phyloP scores from a whole-genome alignment of 2,329 filamentous ascomycete species.

The Colletotrichum camelliae region DNA sequence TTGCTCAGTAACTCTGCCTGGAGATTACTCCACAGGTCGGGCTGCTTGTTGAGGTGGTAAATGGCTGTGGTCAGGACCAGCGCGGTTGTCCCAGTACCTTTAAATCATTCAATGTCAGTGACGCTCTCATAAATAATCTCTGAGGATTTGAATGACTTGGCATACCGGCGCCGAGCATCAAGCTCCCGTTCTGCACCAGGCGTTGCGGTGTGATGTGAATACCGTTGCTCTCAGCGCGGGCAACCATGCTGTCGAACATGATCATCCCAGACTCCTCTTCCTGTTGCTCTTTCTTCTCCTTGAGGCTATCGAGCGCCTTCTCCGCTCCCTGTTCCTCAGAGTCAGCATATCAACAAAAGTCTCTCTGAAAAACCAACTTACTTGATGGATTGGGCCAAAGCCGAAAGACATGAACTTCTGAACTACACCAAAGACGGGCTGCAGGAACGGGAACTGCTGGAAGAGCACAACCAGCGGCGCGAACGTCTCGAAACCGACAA shows the following conservation, averaged over 20 bases:
- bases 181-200: background rate
- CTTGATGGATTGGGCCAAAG: background rate
- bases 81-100: background rate
- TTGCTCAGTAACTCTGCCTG: background rate
- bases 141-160: background rate
- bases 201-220: background rate
- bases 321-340: background rate
- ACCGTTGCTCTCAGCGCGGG: background rate
- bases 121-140: fast-evolving
- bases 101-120: background rate
- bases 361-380: fast-evolving
- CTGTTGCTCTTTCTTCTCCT: background rate
- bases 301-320: background rate
- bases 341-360: fast-evolving
- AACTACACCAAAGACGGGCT: background rate
- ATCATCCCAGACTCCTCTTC: background rate
- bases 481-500: background rate
- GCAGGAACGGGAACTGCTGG: background rate
- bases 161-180: background rate
- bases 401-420: background rate
- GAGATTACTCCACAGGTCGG: background rate
- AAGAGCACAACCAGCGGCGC: background rate
- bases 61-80: background rate
- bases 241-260: background rate
- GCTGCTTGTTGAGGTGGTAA: background rate